These are phyloP conservation scores for Claviceps fusiformis DNA, from an alignment of 2,329 filamentous ascomycete genomes.

Conservation along the genomic window DNA sequence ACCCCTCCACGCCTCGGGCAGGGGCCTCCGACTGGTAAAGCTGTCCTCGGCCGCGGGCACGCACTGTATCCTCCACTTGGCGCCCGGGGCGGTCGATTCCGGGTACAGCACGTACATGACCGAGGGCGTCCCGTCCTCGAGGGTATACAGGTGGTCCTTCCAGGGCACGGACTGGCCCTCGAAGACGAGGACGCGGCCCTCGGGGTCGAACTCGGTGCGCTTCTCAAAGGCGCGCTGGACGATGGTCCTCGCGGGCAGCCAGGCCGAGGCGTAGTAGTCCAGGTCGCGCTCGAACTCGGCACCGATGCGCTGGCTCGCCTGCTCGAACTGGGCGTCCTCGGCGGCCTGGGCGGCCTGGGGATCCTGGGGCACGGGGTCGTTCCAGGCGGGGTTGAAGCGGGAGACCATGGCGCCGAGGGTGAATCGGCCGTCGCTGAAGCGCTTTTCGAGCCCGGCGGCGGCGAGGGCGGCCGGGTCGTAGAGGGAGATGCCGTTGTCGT, in stretches of 20 bases:
- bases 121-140: conserved; percentile 50
- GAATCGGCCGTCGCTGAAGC: conserved; percentile 73
- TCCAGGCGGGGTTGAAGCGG: conserved; percentile 69
- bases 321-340: conserved; percentile 69
- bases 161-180: conserved; percentile 69
- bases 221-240: conserved; percentile 64
- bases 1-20: conserved; percentile 86
- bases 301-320: conserved; percentile 72
- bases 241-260: conserved; percentile 75
- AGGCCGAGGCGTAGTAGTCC: conserved; percentile 58
- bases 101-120: conserved; percentile 86
- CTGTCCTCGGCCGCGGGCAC: conserved; percentile 77
- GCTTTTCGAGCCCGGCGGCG: conserved; percentile 62
- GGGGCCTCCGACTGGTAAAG: conserved; percentile 80
- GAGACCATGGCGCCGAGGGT: conserved; percentile 72
- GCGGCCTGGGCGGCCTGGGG: conserved; percentile 46
- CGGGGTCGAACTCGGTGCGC: conserved; percentile 52
- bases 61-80: conserved; percentile 88
- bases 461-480: conserved; percentile 62
- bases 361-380: conserved; percentile 45
- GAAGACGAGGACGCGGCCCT: conserved; percentile 72
- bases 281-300: conserved; percentile 77
- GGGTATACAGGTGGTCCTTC: conserved; percentile 88
- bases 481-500: conserved; percentile 85
- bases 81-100: conserved; percentile 58